Percentiles rank a stretch among this genome's conserved stretches.
Conservation (phyloP, 2,329 filamentous ascomycete species). For the Fusarium luffae region DNA sequence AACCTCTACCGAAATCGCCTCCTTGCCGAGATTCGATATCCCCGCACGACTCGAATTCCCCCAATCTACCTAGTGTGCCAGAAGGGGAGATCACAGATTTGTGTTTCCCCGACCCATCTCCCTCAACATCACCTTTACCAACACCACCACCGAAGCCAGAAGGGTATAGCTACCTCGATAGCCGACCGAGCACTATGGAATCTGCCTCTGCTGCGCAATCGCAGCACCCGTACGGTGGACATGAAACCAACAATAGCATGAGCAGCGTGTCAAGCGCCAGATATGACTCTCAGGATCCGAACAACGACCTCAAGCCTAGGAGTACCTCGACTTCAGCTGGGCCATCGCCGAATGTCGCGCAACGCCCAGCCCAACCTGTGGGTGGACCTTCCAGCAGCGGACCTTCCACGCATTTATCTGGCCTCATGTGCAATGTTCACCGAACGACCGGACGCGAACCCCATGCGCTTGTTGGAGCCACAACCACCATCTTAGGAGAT, state of each 20-base stretch:
- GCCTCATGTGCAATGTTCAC: slow-evolving; percentile 77
- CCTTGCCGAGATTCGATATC: slow-evolving; percentile 44
- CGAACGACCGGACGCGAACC: slow-evolving; percentile 92
- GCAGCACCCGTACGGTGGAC: slow-evolving; percentile 52
- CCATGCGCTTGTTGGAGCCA: slow-evolving; percentile 90
- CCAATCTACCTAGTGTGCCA: slow-evolving; percentile 46
- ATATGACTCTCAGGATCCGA: slow-evolving; percentile 58
- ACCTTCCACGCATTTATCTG: slow-evolving; percentile 70
- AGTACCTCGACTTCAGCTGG: slow-evolving; percentile 66
- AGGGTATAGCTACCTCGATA: slow-evolving; percentile 54
- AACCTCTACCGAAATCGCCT: slow-evolving; percentile 66
- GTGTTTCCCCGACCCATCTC: slow-evolving; percentile 30
- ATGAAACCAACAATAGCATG: slow-evolving; percentile 56
- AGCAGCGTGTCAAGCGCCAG: slow-evolving; percentile 57
- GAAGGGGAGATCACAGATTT: slow-evolving; percentile 47
- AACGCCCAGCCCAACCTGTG: slow-evolving; percentile 47
- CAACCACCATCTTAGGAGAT: slow-evolving; percentile 93
- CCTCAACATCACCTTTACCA: slow-evolving; percentile 21
- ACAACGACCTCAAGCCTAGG: slow-evolving; percentile 62
- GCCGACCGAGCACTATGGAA: slow-evolving; percentile 62
- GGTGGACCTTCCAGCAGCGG: slow-evolving; percentile 58
- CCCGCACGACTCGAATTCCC: slow-evolving; percentile 49
- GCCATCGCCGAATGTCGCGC: slow-evolving; percentile 64
- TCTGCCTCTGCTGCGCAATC: slow-evolving; percentile 52
- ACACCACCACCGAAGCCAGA: slow-evolving; percentile 49